Conservation (phyloP, 2,329 filamentous ascomycete genomes). For the Fusarium paranaense region DNA sequence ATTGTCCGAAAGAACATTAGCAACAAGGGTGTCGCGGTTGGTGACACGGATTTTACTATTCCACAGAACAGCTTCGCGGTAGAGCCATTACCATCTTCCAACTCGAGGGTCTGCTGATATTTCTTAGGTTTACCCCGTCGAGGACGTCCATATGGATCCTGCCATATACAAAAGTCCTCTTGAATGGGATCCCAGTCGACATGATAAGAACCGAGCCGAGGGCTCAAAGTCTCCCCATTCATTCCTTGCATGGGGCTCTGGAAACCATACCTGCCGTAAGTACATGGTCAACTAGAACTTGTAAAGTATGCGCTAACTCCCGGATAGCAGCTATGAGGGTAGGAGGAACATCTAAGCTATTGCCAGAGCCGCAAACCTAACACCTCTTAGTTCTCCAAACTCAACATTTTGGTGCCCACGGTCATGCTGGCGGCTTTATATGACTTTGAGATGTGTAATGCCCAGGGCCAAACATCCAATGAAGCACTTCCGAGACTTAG, state of each 20-base stretch:
- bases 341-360: not conserved
- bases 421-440: constrained; percentile 4
- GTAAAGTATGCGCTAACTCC: not conserved
- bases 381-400: not conserved
- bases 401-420: constrained; percentile 4
- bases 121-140: not conserved
- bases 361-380: not conserved
- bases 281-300: not conserved
- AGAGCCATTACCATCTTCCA: not conserved
- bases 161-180: not conserved
- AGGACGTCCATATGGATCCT: constrained; percentile 8
- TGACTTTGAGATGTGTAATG: not conserved
- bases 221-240: not conserved
- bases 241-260: constrained; percentile 7
- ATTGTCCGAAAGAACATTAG: constrained; percentile 13
- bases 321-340: constrained; percentile 3
- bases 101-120: not conserved
- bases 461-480: not conserved
- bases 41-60: not conserved
- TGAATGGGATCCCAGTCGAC: constrained; percentile 9
- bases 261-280: constrained; percentile 16
- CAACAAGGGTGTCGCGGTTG: not conserved
- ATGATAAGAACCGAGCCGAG: not conserved
- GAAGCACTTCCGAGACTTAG: not conserved
- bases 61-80: constrained; percentile 6